Base-by-base conservation (phyloP, 2,329 filamentous ascomycete species). In the Arachnomyces sp. region DNA sequence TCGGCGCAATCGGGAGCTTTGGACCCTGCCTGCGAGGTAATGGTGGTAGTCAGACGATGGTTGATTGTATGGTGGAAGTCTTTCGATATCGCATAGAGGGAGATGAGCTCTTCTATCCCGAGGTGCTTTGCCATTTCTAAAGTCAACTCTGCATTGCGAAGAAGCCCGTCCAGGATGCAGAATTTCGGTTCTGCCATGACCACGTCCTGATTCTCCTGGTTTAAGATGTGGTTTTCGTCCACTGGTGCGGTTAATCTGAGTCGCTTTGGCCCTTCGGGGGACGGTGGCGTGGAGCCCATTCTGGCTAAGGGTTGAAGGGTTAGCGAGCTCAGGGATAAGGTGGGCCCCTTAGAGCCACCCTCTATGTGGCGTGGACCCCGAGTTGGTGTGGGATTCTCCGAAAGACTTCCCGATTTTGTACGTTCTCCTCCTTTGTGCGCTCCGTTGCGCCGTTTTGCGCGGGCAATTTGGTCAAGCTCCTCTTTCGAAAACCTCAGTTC, bases 31-130 rank as follows among this genome's bases (percentile, higher is more conserved):
- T 77, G 77, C 13, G 68, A 60, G 30, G 73, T 63, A 38, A 86
- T 68, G 42, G 75, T 73, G 29, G 74, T 74, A 7, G 71, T 71
- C 55, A 80, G 71, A 49, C 80, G 68, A 38, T 66, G 64, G 54
- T 81, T 74, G 52, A 85, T 58, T 18, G 77, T 66, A 35, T 64
- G 57, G 53, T 86, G 73, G 54, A 84, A 81, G 28, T 72, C 66
- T 40, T 68, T 74, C 56, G 76, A 82, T 48, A 78, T 74, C 48
- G 72, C 66, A 65, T 83, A 86, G 28, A 88, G 68, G 33, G 65
- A 71, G 43, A 87, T 56, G 5, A 88, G 65, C 39, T 81, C 77
- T 11, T 63, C 53, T 0, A 76, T 60, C 6, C 59, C 56, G 14
- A 86, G 68, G 43, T 74, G 66, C 47, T 70, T 68, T 43, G 73